These are phyloP conservation scores for Cladophialophora yegresii DNA, from an alignment of 2,329 filamentous ascomycete genomes.

Conservation along the genomic window DNA sequence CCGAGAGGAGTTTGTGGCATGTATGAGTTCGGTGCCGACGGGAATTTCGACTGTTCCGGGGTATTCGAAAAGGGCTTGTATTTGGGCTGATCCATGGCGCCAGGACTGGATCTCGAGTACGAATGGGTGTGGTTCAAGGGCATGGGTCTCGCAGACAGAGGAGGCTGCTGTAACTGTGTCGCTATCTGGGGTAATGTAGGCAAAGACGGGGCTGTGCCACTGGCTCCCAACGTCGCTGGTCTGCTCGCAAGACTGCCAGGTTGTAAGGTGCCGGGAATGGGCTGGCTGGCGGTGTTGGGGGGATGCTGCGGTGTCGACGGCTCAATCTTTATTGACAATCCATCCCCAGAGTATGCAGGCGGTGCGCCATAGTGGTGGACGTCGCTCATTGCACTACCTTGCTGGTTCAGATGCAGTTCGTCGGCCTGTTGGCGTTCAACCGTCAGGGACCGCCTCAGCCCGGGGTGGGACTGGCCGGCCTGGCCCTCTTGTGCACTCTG, in stretches of 20 bases:
- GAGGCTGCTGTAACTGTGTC: slow-evolving; percentile 47
- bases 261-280: slow-evolving; percentile 64
- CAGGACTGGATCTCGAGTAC: slow-evolving; percentile 84
- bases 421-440: slow-evolving; percentile 52
- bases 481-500: slow-evolving; percentile 19
- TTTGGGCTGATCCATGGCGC: slow-evolving; percentile 60
- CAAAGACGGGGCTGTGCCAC: slow-evolving; percentile 60
- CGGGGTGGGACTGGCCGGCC: slow-evolving; percentile 25
- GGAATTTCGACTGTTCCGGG: slow-evolving; percentile 65
- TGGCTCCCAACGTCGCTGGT: slow-evolving; percentile 53
- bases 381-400: slow-evolving; percentile 45
- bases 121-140: slow-evolving; percentile 67
- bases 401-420: slow-evolving; percentile 57
- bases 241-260: slow-evolving; percentile 53
- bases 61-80: slow-evolving; percentile 65
- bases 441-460: slow-evolving; percentile 47
- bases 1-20: slow-evolving; percentile 56
- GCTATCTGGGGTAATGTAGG: slow-evolving; percentile 58
- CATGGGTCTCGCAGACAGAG: slow-evolving; percentile 66
- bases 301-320: slow-evolving; percentile 54
- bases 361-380: slow-evolving; percentile 54
- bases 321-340: slow-evolving; percentile 62
- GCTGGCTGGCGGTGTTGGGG: slow-evolving; percentile 41
- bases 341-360: slow-evolving; percentile 51
- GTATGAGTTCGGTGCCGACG: slow-evolving; percentile 51